Evolutionary conservation across 257 asterid species (phyloP), one percentile per base, ranked within the genome.

Genomic region (Oldenlandia corymbosa): DNA sequence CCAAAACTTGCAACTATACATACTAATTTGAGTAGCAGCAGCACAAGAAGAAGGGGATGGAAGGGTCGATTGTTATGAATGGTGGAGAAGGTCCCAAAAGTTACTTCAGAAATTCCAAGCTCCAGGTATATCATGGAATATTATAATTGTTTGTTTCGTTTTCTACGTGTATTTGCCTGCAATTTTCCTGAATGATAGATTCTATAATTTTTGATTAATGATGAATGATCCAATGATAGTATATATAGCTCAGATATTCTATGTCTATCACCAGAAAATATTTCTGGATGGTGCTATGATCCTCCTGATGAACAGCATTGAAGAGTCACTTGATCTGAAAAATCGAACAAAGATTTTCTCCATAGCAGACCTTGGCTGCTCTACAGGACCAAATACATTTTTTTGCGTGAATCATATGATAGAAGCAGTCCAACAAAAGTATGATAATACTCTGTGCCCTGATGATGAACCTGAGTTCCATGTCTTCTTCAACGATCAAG

Each of bases 301-400:
- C 24, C 36, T 65, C 28, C 28, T 59, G 9, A 5, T 59, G 23
- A 26, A 59, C 0, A 18, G 70, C 26, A 66, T 66, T 14, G 10
- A 27, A 17, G 63, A 66, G 18, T 11, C 43, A 9, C 46, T 66
- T 13, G 63, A 66, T 53, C 11, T 66, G 0, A 7, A 13, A 1
- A 42, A 41, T 14, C 30, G 42, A 10, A 18, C 45, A 32, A 23
- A 6, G 5, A 0, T 66, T 21, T 27, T 66, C 31, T 66, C 56
- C 42, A 73, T 79, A 46, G 91, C 82, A 27, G 87, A 81, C 49
- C 80, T 79, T 16, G 91, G 91, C 42, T 79, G 87, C 63, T 81
- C 84, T 16, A 74, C 78, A 5, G 93, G 88, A 9, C 72, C 67
- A 18, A 82, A 82, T 75, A 76, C 85, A 16, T 74, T 85, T 34